Evolutionary conservation across 2,329 filamentous ascomycete genomes (phyloP), one percentile per base, ranked within the genome.

Genomic region (Xylariaceae sp.): DNA sequence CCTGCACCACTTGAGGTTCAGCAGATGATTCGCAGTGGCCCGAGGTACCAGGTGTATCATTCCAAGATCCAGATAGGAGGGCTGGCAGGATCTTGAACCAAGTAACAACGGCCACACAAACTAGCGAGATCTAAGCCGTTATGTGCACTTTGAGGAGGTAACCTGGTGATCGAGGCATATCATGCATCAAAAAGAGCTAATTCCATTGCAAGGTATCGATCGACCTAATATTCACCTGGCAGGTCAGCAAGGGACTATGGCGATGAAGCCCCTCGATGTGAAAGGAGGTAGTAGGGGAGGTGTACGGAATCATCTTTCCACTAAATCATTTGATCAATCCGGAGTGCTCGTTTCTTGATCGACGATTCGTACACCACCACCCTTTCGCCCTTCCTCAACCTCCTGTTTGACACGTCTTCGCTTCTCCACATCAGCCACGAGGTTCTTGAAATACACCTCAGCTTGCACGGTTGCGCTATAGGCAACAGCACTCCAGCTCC

Each of bases 401-500:
- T 78, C 74, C 46, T 67, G 69, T 54, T 72, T 68, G 2, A 68
- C 67, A 46, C 76, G 73, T 61, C 82, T 83, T 65, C 85, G 78
- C 71, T 85, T 84, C 69, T 89, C 88, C 16, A 87, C 83, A 67
- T 95, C 91, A 0, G 81, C 81, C 4, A 95, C 86, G 51, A 96
- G 75, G 12, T 85, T 86, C 74, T 90, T 91, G 60, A 95, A 87
- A 70, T 96, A 95, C 0, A 92, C 89, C 74, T 96, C 91, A 1
- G 91, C 90, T 70, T 92, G 88, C 6, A 92, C 87, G 0, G 90
- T 94, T 12, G 90, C 86, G 61, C 87, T 91, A 73, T 96, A 96
- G 16, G 88, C 86, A n/a, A 92, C 82, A 0, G 92, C 89, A 1
- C 87, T 92, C 90, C 92, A 96, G 69, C 85, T 88, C 79, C 88